phyloP scores from a whole-genome alignment of 768 basidiomycete genomes.

The Mycena alexandri region DNA sequence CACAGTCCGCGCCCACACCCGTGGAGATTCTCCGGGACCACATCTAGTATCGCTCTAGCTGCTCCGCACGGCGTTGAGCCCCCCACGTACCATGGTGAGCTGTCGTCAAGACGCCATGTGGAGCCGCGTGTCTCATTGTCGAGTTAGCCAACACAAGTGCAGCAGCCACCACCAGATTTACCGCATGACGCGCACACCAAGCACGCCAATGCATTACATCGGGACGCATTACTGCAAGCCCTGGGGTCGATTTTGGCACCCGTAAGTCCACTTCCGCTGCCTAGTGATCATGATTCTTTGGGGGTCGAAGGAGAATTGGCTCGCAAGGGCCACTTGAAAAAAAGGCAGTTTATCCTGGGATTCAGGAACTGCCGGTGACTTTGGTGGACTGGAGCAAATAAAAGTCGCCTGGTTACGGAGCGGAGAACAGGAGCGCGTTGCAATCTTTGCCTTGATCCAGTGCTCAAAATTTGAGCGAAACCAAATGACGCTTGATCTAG shows the following conservation, averaged over 20 bases:
- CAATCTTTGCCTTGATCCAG: slow-evolving; percentile 24
- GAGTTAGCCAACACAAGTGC: slow-evolving; percentile 25
- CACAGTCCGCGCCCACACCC: slow-evolving; percentile 15
- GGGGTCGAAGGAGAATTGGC: not conserved
- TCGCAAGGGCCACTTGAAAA: too few relatives aligned
- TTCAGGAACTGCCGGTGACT: not conserved
- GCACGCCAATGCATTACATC: slow-evolving; percentile 53
- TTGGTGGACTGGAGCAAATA: not conserved
- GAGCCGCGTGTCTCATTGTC: slow-evolving; percentile 4
- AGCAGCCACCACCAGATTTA: slow-evolving; percentile 24
- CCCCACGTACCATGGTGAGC: slow-evolving; percentile 24
- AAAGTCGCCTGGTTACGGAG: not conserved
- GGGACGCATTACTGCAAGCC: slow-evolving; percentile 66
- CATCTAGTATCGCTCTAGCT: not conserved
- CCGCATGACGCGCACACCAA: slow-evolving; percentile 36
- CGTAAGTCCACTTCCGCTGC: slow-evolving; percentile 53
- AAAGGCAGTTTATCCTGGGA: not conserved
- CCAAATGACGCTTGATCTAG: slow-evolving; percentile 44
- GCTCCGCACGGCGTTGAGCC: slow-evolving; percentile 32
- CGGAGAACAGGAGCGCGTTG: slow-evolving; percentile 24
- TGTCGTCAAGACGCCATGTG: slow-evolving; percentile 18
- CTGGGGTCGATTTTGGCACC: slow-evolving; percentile 73
- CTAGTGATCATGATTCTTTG: not conserved
- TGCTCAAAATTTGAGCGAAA: not conserved
- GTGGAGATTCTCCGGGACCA: slow-evolving; percentile 15